Conservation (phyloP, 1,139 yeast genomes). For the Pichia inconspicua region DNA sequence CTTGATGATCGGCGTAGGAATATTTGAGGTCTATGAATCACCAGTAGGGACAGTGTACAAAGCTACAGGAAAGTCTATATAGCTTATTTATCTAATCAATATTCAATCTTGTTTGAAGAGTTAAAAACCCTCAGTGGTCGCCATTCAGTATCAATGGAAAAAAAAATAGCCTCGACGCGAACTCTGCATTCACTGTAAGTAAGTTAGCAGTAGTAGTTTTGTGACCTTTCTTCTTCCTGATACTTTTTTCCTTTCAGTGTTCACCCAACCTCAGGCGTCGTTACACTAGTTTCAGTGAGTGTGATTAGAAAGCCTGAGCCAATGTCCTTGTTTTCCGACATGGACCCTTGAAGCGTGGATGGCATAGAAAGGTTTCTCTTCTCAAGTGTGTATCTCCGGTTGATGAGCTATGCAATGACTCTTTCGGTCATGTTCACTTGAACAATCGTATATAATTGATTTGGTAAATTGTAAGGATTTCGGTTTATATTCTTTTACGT, state of each 20-base stretch:
- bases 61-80: conserved; percentile 38
- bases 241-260: not conserved
- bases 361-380: conserved; percentile 7
- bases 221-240: not conserved
- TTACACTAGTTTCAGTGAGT: conserved; percentile 4
- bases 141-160: no score
- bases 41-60: conserved; percentile 70
- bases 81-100: not conserved
- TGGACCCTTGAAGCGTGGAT: conserved; percentile 3
- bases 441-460: conserved; percentile 2
- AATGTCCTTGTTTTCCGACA: conserved; percentile 4
- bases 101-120: no score
- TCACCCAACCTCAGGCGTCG: conserved; percentile 13
- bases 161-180: no score
- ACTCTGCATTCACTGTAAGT: no score
- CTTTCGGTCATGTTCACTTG: conserved; percentile 16
- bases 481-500: not conserved
- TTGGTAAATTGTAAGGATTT: not conserved
- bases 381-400: conserved; percentile 16
- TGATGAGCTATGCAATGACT: conserved; percentile 15
- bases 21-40: conserved; percentile 56
- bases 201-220: no score
- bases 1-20: conserved; percentile 62
- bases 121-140: no score
- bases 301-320: conserved; percentile 11